Evolutionary conservation across 345 rosid genomes (phyloP).

Genomic region (Geranium rotundifolium): DNA sequence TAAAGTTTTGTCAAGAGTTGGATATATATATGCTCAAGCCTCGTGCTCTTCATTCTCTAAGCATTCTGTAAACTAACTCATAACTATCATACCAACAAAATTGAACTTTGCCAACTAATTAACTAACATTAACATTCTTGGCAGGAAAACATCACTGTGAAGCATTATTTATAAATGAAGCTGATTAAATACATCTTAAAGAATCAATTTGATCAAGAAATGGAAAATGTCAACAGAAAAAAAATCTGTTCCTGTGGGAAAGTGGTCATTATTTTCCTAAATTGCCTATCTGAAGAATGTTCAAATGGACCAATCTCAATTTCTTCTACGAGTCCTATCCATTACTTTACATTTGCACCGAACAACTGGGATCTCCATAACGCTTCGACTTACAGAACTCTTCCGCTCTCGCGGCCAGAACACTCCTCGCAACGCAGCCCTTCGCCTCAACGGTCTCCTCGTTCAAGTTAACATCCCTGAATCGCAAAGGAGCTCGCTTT

Average conservation of each 20-base stretch:
- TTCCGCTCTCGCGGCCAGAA: conserved; percentile 28
- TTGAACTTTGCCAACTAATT: not conserved
- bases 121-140: not conserved
- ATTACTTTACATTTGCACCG: too few species aligned
- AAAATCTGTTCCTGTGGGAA: not conserved
- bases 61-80: too few species aligned
- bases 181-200: not conserved
- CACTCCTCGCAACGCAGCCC: conserved; percentile 27
- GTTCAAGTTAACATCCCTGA: conserved; percentile 14
- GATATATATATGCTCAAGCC: too few species aligned
- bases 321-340: not conserved
- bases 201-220: conserved; percentile 8
- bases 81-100: too few species aligned
- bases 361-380: too few species aligned
- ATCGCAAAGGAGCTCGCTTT: conserved; percentile 12
- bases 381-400: conserved; percentile 5
- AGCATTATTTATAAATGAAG: not conserved
- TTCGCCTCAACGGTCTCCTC: conserved; percentile 12
- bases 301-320: not conserved
- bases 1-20: too few species aligned
- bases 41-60: too few species aligned
- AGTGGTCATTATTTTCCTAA: not conserved
- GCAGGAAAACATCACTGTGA: not conserved
- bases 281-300: conserved; percentile 14
- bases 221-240: conserved; percentile 34